Conservation (phyloP, 345 rosid species). For the Salix purpurea region DNA sequence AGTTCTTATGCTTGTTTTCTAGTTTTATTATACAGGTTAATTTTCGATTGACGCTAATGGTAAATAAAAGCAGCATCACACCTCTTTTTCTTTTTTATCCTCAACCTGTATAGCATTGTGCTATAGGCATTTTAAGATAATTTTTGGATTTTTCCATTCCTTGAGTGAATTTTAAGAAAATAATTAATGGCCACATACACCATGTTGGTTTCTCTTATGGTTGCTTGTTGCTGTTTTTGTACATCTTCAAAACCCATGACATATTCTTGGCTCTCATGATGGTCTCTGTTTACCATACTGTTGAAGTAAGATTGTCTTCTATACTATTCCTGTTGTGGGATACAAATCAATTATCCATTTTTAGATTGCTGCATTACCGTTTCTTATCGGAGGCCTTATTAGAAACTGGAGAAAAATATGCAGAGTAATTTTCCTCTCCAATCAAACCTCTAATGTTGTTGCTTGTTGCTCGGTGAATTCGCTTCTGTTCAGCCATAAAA, state of each 20-base stretch:
- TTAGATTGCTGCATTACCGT: neutral
- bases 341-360: neutral
- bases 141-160: too few relatives aligned
- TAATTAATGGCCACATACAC: neutral
- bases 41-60: neutral
- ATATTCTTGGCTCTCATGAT: neutral
- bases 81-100: neutral
- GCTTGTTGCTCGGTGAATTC: neutral
- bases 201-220: neutral
- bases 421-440: neutral
- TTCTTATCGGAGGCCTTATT: neutral
- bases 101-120: neutral
- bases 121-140: neutral
- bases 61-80: neutral
- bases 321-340: neutral
- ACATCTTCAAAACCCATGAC: neutral
- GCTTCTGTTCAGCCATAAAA: neutral
- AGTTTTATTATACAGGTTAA: neutral
- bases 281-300: neutral
- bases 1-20: slow-evolving; percentile 20
- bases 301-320: neutral
- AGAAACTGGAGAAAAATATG: neutral
- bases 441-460: neutral
- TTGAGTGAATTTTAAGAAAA: too few relatives aligned
- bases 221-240: neutral